Evolutionary conservation across 768 basidiomycete species (phyloP), one percentile per base, ranked within the genome.

Genomic region (Hemileccinum rubropunctum): DNA sequence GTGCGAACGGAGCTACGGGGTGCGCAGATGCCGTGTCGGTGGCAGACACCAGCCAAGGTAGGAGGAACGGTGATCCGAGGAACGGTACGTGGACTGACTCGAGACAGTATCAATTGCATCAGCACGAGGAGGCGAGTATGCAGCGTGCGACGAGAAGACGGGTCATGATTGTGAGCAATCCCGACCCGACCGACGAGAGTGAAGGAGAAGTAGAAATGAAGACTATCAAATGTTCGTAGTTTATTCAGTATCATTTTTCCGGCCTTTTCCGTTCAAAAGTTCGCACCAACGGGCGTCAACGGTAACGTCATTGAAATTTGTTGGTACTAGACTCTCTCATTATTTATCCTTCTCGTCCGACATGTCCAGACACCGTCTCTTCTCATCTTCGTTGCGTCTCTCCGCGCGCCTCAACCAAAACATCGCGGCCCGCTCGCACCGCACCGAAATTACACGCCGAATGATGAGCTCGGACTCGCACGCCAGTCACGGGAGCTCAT

Each of bases 231-330:
- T 43, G 48, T 54, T 6, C 14, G 20, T 21, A 13, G 27, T 17
- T 15, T n/a, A n/a, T n/a, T n/a, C n/a, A n/a, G n/a, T n/a, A n/a
- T n/a, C n/a, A n/a, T n/a, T n/a, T n/a, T n/a, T 42, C 63, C 65
- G 65, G 61, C 42, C 66, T 43, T 54, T 48, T 53, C 65, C 65
- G 65, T 26, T 33, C 55, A 50, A 6, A n/a, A 52, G 55, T 67
- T 65, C 65, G 58, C 64, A 59, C 62, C 53, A 27, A 1, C 37
- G 37, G 36, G 28, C 40, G 10, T 34, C 39, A 37, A 45, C 47
- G 36, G 58, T 62, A 60, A 61, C 63, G 66, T 57, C 61, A 65
- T 49, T 30, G 50, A 65, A 64, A 54, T 59, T 63, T 65, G 47
- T 55, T 40, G 26, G 17, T 50, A 59, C 32, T n/a, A n/a, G n/a